These are phyloP conservation scores for Penicillium lagena DNA, from an alignment of 495 filamentous ascomycete genomes.

Conservation along the genomic window DNA sequence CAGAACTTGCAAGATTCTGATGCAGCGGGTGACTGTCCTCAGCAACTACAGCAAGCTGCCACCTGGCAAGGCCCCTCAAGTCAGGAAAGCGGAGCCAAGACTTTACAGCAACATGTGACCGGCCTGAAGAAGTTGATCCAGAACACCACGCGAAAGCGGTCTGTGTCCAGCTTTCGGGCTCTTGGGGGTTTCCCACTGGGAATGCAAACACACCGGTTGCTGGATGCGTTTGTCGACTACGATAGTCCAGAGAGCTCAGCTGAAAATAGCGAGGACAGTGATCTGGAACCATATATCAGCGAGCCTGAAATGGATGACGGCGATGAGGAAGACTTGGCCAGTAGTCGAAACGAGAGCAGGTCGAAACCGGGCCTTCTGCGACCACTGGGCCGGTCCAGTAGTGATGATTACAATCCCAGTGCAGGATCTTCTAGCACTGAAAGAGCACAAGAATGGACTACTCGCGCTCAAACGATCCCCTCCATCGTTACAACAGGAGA, in stretches of 20 bases:
- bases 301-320: slow-evolving; percentile 20
- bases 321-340: slow-evolving; percentile 30
- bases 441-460: neutral
- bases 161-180: slow-evolving; percentile 57
- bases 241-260: slow-evolving; percentile 42
- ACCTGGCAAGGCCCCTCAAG: slow-evolving; percentile 51
- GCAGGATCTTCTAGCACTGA: slow-evolving; percentile 6
- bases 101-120: slow-evolving; percentile 33
- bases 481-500: slow-evolving; percentile 38
- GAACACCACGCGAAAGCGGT: slow-evolving; percentile 48
- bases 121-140: slow-evolving; percentile 45
- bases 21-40: slow-evolving; percentile 7
- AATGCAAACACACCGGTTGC: slow-evolving; percentile 70
- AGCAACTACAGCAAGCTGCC: slow-evolving; percentile 19
- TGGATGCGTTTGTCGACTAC: slow-evolving; percentile 54
- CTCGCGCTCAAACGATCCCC: slow-evolving; percentile 24
- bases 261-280: slow-evolving; percentile 41
- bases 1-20: slow-evolving; percentile 12
- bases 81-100: slow-evolving; percentile 41
- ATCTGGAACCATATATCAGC: slow-evolving; percentile 32
- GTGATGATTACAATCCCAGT: slow-evolving; percentile 8
- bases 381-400: too few relatives aligned
- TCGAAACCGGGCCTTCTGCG: neutral
- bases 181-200: slow-evolving; percentile 60
- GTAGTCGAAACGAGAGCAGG: slow-evolving; percentile 8